Conservation (phyloP, 108 stramenopile species). For the Nannochloropsis salina region DNA sequence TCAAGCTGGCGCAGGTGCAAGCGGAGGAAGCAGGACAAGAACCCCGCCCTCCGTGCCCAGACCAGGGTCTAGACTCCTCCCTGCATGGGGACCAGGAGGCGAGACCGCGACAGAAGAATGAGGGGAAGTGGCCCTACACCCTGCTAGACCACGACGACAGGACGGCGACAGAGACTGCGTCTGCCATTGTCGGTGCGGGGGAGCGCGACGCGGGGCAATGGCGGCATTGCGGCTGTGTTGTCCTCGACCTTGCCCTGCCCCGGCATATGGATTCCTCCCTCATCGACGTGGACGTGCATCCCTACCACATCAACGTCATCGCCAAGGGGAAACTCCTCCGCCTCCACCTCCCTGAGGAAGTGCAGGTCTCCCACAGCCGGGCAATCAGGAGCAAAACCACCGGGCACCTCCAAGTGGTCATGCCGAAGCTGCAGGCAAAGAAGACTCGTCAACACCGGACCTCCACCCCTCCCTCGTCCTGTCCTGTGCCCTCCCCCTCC, state of each 20-base stretch:
- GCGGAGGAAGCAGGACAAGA: conserved; percentile 29
- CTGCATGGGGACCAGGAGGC: conserved; percentile 10
- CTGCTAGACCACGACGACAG: conserved; percentile 58
- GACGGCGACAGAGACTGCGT: neutral
- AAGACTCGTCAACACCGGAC: neutral
- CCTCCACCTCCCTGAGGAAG: conserved; percentile 63
- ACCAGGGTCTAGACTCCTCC: no score
- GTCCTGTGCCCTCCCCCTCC: no score
- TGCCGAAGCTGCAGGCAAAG: conserved; percentile 63
- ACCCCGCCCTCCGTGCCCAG: conserved; percentile 8
- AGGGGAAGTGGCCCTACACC: conserved; percentile 66
- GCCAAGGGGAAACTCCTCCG: conserved; percentile 71
- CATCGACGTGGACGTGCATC: conserved; percentile 79
- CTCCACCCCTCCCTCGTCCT: no score
- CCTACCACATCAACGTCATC: conserved; percentile 66
- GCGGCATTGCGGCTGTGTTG: conserved; percentile 25
- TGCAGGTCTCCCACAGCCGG: conserved; percentile 39
- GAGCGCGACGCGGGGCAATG: neutral
- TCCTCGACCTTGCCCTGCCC: conserved; percentile 59
- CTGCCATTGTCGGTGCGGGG: neutral
- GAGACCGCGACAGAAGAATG: conserved; percentile 51
- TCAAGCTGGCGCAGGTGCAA: neutral
- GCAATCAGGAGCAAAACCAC: conserved; percentile 65
- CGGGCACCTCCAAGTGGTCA: conserved; percentile 66
- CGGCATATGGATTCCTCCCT: conserved; percentile 66